phyloP scores from a whole-genome alignment of 805 yeast genomes.

The Ogataea methanolica region DNA sequence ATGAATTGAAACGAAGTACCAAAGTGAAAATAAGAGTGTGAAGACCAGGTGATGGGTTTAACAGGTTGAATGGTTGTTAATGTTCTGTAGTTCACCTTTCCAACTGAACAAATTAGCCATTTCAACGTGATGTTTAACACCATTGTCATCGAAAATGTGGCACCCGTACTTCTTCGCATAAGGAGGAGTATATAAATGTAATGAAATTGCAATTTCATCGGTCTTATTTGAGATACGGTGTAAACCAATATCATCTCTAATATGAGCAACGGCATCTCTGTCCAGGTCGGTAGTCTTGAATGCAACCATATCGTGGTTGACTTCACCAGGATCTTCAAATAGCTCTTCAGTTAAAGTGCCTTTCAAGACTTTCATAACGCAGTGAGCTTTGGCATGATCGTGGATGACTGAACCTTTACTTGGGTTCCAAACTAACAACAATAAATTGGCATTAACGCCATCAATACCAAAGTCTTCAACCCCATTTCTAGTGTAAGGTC shows the following conservation, averaged over 20 bases:
- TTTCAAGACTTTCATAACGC: slow-evolving; percentile 64
- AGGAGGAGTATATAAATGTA: slow-evolving; percentile 76
- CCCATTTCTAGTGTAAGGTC: slow-evolving; percentile 66
- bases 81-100: slow-evolving; percentile 40
- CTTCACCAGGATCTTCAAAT: slow-evolving; percentile 41
- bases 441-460: slow-evolving; percentile 66
- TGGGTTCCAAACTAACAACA: slow-evolving; percentile 69
- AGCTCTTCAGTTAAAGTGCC: slow-evolving; percentile 56
- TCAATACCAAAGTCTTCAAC: slow-evolving; percentile 64
- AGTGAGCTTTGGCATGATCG: slow-evolving; percentile 74
- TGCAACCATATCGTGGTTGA: slow-evolving; percentile 15
- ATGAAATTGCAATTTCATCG: slow-evolving; percentile 47
- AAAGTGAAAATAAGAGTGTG: too few species aligned
- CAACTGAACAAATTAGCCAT: slow-evolving; percentile 59
- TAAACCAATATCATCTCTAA: slow-evolving; percentile 60
- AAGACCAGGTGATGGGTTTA: neutral
- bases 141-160: slow-evolving; percentile 43
- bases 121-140: slow-evolving; percentile 49
- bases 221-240: slow-evolving; percentile 56
- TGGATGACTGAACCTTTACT: slow-evolving; percentile 60
- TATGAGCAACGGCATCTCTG: slow-evolving; percentile 54
- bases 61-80: slow-evolving; percentile 16
- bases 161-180: slow-evolving; percentile 62
- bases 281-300: slow-evolving; percentile 24
- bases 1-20: too few species aligned